Percentiles rank a stretch among this genome's conserved stretches.
phyloP scores from a whole-genome alignment of 2,329 filamentous ascomycete species.

The Fusarium sp. region DNA sequence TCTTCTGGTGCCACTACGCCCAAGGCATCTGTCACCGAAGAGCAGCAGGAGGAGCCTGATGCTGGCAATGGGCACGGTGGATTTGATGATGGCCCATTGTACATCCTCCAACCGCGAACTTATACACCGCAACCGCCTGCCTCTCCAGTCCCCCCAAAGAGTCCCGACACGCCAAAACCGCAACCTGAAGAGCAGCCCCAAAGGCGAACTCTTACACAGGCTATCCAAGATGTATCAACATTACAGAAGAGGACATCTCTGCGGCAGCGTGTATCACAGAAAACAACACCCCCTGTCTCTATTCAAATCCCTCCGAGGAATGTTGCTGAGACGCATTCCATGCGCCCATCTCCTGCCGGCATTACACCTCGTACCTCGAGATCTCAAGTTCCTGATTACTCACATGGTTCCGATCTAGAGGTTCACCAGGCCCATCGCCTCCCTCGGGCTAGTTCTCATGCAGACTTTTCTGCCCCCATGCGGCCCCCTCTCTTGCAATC shows the following conservation, averaged over 20 bases:
- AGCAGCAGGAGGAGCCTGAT: conserved; percentile 26
- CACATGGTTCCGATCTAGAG: conserved; percentile 66
- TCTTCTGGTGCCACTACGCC: conserved; percentile 24
- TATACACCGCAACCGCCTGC: conserved; percentile 70
- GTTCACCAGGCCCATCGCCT: conserved; percentile 52
- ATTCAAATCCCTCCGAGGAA: conserved; percentile 67
- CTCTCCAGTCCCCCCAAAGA: conserved; percentile 61
- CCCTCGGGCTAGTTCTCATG: conserved; percentile 55
- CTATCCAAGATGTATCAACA: conserved; percentile 30
- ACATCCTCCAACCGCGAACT: conserved; percentile 70
- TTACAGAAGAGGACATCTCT: conserved; percentile 64
- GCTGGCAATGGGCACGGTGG: conserved; percentile 26
- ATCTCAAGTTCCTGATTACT: conserved; percentile 60
- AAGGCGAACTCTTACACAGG: conserved; percentile 40
- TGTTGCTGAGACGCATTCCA: conserved; percentile 38
- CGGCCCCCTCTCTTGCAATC: conserved; percentile 50
- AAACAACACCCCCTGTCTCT: conserved; percentile 66
- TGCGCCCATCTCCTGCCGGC: conserved; percentile 52
- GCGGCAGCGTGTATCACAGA: conserved; percentile 69
- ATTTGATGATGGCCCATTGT: conserved; percentile 60
- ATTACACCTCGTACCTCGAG: conserved; percentile 52
- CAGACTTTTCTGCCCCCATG: conserved; percentile 46
- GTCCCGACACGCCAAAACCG: conserved; percentile 34
- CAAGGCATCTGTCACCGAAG: conserved; percentile 24
- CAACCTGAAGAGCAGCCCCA: conserved; percentile 26